Evolutionary conservation across 169 alveolate genomes (phyloP).

Genomic region (Babesia bigemina): DNA sequence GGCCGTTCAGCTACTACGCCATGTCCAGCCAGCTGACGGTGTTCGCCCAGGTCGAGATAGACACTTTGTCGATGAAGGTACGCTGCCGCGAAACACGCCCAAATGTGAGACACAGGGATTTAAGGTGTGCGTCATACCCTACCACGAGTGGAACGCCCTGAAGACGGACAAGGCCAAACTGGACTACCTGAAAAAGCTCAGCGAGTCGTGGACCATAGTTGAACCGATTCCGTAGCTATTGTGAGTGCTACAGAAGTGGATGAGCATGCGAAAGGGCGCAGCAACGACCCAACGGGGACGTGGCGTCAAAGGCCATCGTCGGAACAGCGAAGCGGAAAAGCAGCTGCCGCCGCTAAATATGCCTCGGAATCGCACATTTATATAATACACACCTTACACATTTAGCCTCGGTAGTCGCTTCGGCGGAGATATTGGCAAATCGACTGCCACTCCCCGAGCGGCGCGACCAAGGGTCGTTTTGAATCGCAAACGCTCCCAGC

Average conservation of each 20-base stretch:
- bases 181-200: slow-evolving; percentile 39
- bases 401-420: not conserved
- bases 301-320: not conserved
- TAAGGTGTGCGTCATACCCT: slow-evolving; percentile 52
- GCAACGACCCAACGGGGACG: not conserved
- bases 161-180: slow-evolving; percentile 54
- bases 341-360: not conserved
- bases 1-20: slow-evolving; percentile 81
- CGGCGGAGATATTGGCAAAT: not conserved
- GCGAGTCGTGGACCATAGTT: slow-evolving; percentile 28
- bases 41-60: slow-evolving; percentile 45
- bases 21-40: slow-evolving; percentile 58
- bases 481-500: too few relatives aligned
- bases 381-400: slow-evolving; percentile 1
- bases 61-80: slow-evolving; percentile 55
- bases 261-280: not conserved
- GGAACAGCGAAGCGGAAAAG: not conserved
- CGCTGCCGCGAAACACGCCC: not conserved
- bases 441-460: not conserved
- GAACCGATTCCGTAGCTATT: not conserved
- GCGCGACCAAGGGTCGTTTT: not conserved
- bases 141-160: slow-evolving; percentile 64
- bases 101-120: slow-evolving; percentile 26
- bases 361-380: not conserved
- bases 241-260: not conserved